phyloP scores from a whole-genome alignment of 805 yeast genomes.

The Saccharomycopsis microspora region DNA sequence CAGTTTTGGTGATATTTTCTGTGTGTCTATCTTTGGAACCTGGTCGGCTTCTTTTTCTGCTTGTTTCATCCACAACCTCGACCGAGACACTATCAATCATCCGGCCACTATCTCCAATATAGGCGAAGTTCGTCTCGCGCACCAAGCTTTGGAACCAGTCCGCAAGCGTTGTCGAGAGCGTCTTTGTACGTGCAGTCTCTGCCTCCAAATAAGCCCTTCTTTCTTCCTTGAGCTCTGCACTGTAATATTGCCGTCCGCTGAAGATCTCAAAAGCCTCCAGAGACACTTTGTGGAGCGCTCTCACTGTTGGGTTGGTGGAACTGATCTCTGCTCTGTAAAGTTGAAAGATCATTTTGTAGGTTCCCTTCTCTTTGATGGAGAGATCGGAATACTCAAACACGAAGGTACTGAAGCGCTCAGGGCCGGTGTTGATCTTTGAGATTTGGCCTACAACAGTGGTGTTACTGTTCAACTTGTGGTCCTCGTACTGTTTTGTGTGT shows the following conservation, averaged over 20 bases:
- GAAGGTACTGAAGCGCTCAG: neutral
- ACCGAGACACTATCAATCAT: neutral
- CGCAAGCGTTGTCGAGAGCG: too few species aligned
- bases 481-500: conserved; percentile 1
- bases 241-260: conserved; percentile 7
- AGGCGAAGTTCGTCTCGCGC: too few species aligned
- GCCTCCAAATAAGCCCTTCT: neutral
- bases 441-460: conserved; percentile 7
- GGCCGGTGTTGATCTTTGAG: neutral
- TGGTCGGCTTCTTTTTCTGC: too few species aligned
- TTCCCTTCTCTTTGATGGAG: conserved; percentile 5
- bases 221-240: conserved; percentile 5
- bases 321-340: neutral
- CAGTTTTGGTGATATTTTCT: too few species aligned
- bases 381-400: conserved; percentile 6
- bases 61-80: neutral
- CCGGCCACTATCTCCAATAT: neutral
- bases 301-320: neutral
- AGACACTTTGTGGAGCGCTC: neutral
- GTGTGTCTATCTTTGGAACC: too few species aligned
- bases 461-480: conserved; percentile 1
- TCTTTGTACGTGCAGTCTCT: too few species aligned
- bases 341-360: conserved; percentile 1
- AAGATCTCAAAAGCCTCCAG: conserved; percentile 2
- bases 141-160: too few species aligned